Conservation (phyloP, 2,329 filamentous ascomycete genomes). For the Cytospora chrysosperma region DNA sequence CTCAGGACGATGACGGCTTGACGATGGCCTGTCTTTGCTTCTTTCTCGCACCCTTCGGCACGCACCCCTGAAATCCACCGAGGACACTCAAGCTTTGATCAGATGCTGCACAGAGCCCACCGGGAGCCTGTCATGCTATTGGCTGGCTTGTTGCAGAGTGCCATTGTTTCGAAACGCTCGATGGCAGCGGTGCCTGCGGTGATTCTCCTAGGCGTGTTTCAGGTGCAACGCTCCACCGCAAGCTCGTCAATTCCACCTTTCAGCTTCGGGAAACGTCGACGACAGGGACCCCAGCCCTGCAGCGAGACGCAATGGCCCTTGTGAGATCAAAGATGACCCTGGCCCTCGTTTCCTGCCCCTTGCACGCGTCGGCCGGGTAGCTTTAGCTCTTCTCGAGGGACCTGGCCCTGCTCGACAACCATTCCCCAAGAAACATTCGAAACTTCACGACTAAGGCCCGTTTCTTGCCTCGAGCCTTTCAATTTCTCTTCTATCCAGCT, state of each 20-base stretch:
- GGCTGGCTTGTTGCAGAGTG: slow-evolving; percentile 21
- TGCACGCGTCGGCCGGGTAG: slow-evolving; percentile 15
- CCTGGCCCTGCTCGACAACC: slow-evolving; percentile 16
- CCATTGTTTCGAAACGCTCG: slow-evolving; percentile 26
- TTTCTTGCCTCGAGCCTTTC: slow-evolving; percentile 14
- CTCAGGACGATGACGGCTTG: slow-evolving; percentile 15
- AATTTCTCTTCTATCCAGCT: slow-evolving; percentile 25
- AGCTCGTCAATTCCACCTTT: slow-evolving; percentile 22
- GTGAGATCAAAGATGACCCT: slow-evolving; percentile 23
- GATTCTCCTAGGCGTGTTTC: slow-evolving; percentile 31
- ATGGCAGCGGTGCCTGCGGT: slow-evolving; percentile 27
- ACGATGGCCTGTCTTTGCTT: slow-evolving; percentile 12
- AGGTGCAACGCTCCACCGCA: slow-evolving; percentile 28
- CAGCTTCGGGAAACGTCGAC: slow-evolving; percentile 16
- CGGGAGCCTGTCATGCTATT: slow-evolving; percentile 11
- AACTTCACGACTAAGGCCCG: slow-evolving; percentile 17
- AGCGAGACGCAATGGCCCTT: slow-evolving; percentile 19
- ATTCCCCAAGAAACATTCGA: slow-evolving; percentile 11
- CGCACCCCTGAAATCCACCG: slow-evolving; percentile 11
- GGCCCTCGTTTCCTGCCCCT: slow-evolving; percentile 19
- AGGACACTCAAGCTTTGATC: slow-evolving; percentile 15
- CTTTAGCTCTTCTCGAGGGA: slow-evolving; percentile 14
- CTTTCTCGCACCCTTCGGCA: background rate
- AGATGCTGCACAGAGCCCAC: slow-evolving; percentile 6
- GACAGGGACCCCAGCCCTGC: slow-evolving; percentile 9